Evolutionary conservation across 2,329 filamentous ascomycete species (phyloP).

Genomic region (Diaporthe nobilis): DNA sequence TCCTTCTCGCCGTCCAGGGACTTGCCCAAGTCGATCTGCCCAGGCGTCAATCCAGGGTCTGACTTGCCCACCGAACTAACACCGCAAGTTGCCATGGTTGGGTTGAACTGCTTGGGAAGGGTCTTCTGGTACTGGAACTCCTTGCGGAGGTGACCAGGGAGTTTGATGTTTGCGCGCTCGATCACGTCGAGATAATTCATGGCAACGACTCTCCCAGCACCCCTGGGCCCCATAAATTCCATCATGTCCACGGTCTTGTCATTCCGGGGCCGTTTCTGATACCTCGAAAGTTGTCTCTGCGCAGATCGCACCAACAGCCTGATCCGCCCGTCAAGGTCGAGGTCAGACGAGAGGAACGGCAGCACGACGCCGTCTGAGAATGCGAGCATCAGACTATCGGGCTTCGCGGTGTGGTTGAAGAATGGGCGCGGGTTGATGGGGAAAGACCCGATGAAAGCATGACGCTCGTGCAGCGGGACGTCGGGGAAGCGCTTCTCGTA

Average conservation of each 20-base stretch:
- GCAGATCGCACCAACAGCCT: slow-evolving; percentile 38
- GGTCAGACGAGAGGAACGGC: slow-evolving; percentile 31
- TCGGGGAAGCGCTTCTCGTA: slow-evolving; percentile 43
- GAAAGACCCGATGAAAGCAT: slow-evolving; percentile 37
- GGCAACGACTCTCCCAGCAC: slow-evolving; percentile 30
- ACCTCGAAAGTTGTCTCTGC: slow-evolving; percentile 38
- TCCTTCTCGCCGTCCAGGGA: background rate
- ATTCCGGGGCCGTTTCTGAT: slow-evolving; percentile 34
- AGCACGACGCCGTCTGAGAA: slow-evolving; percentile 39
- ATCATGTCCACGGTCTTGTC: background rate
- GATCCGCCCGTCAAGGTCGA: slow-evolving; percentile 39
- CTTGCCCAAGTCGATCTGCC: slow-evolving; percentile 33
- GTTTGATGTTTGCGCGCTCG: slow-evolving; percentile 33
- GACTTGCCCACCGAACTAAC: slow-evolving; percentile 38
- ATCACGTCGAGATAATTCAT: slow-evolving; percentile 39
- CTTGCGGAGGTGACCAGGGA: slow-evolving; percentile 22
- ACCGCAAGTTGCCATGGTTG: slow-evolving; percentile 38
- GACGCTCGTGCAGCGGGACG: slow-evolving; percentile 19
- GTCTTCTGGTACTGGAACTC: slow-evolving; percentile 24
- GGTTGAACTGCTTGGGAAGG: slow-evolving; percentile 36
- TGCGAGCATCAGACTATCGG: slow-evolving; percentile 37
- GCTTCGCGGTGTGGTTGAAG: slow-evolving; percentile 33
- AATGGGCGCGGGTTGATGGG: slow-evolving; percentile 40
- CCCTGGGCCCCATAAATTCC: slow-evolving; percentile 34
- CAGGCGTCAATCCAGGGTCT: slow-evolving; percentile 5